phyloP scores from a whole-genome alignment of 1,139 yeast species.

The Taphrina deformans region DNA sequence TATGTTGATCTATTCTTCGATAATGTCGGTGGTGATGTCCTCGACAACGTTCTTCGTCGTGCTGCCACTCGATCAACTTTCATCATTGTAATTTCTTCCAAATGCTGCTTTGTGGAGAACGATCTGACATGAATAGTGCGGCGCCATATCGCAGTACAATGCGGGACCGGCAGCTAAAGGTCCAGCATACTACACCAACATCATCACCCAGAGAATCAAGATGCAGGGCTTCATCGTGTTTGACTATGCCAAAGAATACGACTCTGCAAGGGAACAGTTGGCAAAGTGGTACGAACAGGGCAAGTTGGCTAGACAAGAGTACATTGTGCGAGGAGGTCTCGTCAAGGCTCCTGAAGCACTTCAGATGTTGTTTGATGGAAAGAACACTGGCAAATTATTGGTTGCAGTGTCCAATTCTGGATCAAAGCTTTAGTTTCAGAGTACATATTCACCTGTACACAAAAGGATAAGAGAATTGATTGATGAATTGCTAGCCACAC shows the following conservation, averaged over 20 bases:
- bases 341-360: conserved; percentile 33
- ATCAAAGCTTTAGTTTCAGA: neutral
- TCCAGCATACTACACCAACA: conserved; percentile 26
- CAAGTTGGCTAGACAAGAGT: conserved; percentile 31
- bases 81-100: conserved; percentile 46
- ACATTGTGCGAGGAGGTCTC: conserved; percentile 34
- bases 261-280: conserved; percentile 30
- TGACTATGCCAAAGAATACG: conserved; percentile 31
- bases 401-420: conserved; percentile 7
- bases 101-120: neutral
- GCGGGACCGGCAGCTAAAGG: conserved; percentile 41
- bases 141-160: conserved; percentile 62
- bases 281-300: conserved; percentile 34
- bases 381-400: conserved; percentile 36
- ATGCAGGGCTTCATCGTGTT: conserved; percentile 36
- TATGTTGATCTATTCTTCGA: conserved; percentile 43
- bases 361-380: conserved; percentile 34
- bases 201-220: conserved; percentile 26
- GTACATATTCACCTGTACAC: neutral
- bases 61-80: conserved; percentile 52
- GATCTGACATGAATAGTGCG: conserved; percentile 47
- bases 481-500: too few relatives aligned
- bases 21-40: conserved; percentile 61
- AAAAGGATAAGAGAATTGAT: too few relatives aligned
- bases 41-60: conserved; percentile 52